phyloP scores from a whole-genome alignment of 768 basidiomycete genomes.

The Mycena indigotica region DNA sequence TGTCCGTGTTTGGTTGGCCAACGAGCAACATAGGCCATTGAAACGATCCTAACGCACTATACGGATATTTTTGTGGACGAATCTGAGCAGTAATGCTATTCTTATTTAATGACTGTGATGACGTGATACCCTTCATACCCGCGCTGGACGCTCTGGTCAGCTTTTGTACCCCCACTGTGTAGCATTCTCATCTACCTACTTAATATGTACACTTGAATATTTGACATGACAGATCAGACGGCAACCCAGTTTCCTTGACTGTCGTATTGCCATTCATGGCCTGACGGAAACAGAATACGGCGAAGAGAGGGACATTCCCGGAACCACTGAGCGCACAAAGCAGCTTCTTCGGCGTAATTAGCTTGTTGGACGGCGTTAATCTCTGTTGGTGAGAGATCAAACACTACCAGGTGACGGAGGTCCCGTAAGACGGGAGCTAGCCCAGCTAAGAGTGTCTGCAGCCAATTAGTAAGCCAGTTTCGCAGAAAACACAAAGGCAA shows the following conservation, averaged over 20 bases:
- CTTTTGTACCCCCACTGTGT: slow-evolving; percentile 15
- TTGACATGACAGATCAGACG: neutral
- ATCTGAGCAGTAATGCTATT: slow-evolving; percentile 44
- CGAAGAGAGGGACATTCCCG: slow-evolving; percentile 56
- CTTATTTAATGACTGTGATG: neutral
- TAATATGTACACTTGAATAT: slow-evolving; percentile 1
- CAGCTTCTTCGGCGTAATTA: slow-evolving; percentile 50
- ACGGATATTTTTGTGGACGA: slow-evolving; percentile 97
- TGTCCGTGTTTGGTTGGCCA: neutral
- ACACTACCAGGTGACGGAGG: slow-evolving; percentile 49
- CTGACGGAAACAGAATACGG: slow-evolving; percentile 57
- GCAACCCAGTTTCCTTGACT: slow-evolving; percentile 13
- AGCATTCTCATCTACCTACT: slow-evolving; percentile 6
- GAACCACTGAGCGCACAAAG: slow-evolving; percentile 56
- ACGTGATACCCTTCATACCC: slow-evolving; percentile 15
- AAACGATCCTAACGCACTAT: slow-evolving; percentile 93
- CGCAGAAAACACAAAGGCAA: slow-evolving; percentile 13
- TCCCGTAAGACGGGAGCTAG: slow-evolving; percentile 58
- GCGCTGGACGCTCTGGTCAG: slow-evolving; percentile 14
- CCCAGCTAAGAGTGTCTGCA: slow-evolving; percentile 61
- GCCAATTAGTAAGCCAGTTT: no score
- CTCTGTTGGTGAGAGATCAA: slow-evolving; percentile 65
- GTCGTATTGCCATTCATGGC: slow-evolving; percentile 51
- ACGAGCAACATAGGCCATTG: slow-evolving; percentile 67
- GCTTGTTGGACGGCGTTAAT: slow-evolving; percentile 47